These are phyloP conservation scores for Pseudomassariella vexata DNA, from an alignment of 2,329 filamentous ascomycete genomes.

Conservation along the genomic window DNA sequence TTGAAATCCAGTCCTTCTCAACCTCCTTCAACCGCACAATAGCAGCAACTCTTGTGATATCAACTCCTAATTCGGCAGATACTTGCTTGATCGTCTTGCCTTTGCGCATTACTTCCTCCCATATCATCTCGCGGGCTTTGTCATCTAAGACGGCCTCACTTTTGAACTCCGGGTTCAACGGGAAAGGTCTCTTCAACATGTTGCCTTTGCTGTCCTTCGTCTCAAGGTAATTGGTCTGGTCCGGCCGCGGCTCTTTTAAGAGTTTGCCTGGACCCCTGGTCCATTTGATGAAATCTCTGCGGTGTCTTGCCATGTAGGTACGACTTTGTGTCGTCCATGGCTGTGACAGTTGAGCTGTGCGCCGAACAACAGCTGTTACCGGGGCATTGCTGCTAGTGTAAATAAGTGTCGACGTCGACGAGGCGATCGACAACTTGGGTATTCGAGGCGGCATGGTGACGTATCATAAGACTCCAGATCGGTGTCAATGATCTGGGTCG, in stretches of 20 bases:
- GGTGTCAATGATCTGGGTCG: conserved; percentile 4
- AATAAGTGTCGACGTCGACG: conserved; percentile 7
- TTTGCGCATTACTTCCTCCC: conserved; percentile 57
- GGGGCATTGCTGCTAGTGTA: conserved; percentile 1
- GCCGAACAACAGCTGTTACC: too few species aligned
- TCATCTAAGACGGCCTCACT: conserved; percentile 72
- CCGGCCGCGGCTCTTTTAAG: not conserved
- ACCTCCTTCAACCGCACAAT: conserved; percentile 81
- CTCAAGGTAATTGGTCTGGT: conserved; percentile 13
- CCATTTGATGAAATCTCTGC: conserved; percentile 7
- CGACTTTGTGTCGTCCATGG: conserved; percentile 6
- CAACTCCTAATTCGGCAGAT: conserved; percentile 70
- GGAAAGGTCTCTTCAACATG: conserved; percentile 54
- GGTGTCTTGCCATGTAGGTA: conserved; percentile 1
- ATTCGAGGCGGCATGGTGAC: conserved; percentile 8
- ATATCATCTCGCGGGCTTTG: conserved; percentile 66
- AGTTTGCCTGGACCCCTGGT: not conserved
- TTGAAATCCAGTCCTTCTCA: conserved; percentile 68
- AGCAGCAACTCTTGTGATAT: conserved; percentile 78
- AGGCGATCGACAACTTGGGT: conserved; percentile 4
- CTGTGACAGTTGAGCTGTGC: too few species aligned
- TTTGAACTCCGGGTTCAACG: conserved; percentile 64
- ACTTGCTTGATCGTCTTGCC: conserved; percentile 69
- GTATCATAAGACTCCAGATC: conserved; percentile 4
- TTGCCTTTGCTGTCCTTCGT: not conserved